A percentile compares a stretch with the other conserved stretches of the same genome.
Conservation (phyloP, 2,329 filamentous ascomycete species). For the Cladobotryum mycophilum region DNA sequence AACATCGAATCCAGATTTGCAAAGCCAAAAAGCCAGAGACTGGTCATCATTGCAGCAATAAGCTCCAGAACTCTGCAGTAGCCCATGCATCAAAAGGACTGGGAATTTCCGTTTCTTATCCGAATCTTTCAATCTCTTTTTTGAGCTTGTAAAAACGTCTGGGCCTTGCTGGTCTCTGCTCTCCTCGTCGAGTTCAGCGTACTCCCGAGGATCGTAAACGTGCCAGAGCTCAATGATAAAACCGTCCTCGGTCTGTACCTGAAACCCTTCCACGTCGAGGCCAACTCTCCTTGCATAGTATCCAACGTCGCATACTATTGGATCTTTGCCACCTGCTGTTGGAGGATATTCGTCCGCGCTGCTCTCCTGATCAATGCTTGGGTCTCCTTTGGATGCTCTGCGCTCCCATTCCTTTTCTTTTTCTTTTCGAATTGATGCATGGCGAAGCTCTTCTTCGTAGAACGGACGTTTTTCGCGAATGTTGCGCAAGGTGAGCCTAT, state of each 20-base stretch:
- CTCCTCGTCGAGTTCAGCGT: conserved; percentile 46
- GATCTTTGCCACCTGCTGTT: conserved; percentile 74
- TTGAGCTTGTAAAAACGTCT: conserved; percentile 49
- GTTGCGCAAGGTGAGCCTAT: conserved; percentile 51
- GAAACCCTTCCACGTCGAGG: conserved; percentile 73
- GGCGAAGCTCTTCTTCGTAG: conserved; percentile 61
- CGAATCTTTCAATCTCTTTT: conserved; percentile 30
- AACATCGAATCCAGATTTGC: conserved; percentile 87
- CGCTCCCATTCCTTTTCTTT: conserved; percentile 58
- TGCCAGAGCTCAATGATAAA: conserved; percentile 89
- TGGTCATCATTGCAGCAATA: conserved; percentile 89
- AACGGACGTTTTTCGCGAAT: conserved; percentile 60
- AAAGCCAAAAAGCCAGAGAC: conserved; percentile 84
- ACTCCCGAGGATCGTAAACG: conserved; percentile 75
- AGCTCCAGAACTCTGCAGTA: conserved; percentile 80
- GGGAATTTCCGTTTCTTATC: conserved; percentile 61
- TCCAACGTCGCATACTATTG: conserved; percentile 67
- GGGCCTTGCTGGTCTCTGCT: conserved; percentile 49
- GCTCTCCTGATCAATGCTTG: conserved; percentile 37
- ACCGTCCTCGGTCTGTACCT: conserved; percentile 88
- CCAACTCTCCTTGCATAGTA: conserved; percentile 88
- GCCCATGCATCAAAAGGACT: conserved; percentile 78
- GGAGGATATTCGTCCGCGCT: conserved; percentile 57
- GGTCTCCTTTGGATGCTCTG: conserved; percentile 29
- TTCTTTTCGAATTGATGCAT: conserved; percentile 49